Percentiles rank a stretch among this genome's conserved stretches.
These are phyloP conservation scores for Ceriops tagal DNA, from an alignment of 345 rosid species.

Conservation along the genomic window DNA sequence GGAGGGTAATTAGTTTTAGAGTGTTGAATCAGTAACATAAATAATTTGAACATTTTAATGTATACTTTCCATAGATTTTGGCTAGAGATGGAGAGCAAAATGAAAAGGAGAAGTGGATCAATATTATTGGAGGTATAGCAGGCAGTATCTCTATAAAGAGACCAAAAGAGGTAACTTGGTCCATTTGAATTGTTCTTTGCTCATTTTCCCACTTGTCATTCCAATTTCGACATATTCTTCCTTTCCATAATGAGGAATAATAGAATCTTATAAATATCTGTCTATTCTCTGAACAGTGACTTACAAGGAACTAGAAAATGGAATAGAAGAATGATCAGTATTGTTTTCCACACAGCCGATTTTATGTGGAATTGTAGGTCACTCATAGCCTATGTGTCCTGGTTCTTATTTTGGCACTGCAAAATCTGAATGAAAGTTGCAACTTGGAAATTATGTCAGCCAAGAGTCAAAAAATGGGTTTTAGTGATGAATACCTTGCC, in stretches of 20 bases:
- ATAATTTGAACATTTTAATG: conserved; percentile 15
- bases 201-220: background rate
- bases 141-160: conserved; percentile 90
- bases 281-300: background rate
- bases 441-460: no score
- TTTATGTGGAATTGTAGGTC: background rate
- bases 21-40: background rate
- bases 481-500: background rate
- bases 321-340: background rate
- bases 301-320: background rate
- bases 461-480: background rate
- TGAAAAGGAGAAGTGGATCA: conserved; percentile 91
- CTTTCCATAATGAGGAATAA: no score
- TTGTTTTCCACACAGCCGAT: background rate
- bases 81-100: conserved; percentile 82
- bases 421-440: background rate
- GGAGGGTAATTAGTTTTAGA: no score
- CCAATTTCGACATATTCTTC: background rate
- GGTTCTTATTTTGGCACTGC: background rate
- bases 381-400: no score
- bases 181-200: background rate
- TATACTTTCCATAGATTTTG: conserved; percentile 54
- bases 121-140: conserved; percentile 79
- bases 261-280: background rate
- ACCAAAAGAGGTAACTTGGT: conserved; percentile 76